Evolutionary conservation across 2,329 filamentous ascomycete species (phyloP), one percentile per base, ranked within the genome.

Genomic region (Diplodia mutila): DNA sequence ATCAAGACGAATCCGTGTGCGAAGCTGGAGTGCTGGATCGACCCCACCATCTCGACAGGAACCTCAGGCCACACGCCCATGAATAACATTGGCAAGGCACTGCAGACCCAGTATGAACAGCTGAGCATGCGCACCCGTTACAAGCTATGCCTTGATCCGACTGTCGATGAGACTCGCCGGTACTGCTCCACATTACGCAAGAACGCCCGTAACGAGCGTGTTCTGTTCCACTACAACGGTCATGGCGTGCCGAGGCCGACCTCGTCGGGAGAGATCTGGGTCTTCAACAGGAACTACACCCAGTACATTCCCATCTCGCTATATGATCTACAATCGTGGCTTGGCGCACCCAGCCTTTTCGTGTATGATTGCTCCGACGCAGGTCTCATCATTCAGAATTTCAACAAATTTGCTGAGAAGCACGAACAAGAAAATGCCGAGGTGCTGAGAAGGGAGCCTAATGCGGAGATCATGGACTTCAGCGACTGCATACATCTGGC

Each of bases 291-390:
- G 73, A 98, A 93, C 72, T 99, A 97, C 77, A 99, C 95, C 0
- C 95, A 99, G 80, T 99, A 99, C 77, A 99, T 99, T 51, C 95
- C 95, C 0, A 92, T 99, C 52, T 97, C 94, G 0, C 83, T 99
- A 9, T 97, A 97, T 75, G 95, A 99, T 76, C 82, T 99, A 53
- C 94, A 98, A 79, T 90, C 92, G 68, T 99, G 95, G 95, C 87
- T 99, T 8, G 93, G 94, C 70, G 94, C 94, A 0, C 95, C 95
- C 0, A 97, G 94, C 69, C 89, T 99, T 52, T 99, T 96, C 75
- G 95, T 99, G 39, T 99, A 96, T 86, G 95, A 99, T 80, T 97
- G 95, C 75, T 97, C 94, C 18, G 93, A 97, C 79, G 94, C 95
- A 0, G 95, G 94, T 7, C 95, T 97, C 71, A 97, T 99, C 73